Conservation (phyloP, 192 early-diverging fungal species). For the Backusella parvicylindrica region DNA sequence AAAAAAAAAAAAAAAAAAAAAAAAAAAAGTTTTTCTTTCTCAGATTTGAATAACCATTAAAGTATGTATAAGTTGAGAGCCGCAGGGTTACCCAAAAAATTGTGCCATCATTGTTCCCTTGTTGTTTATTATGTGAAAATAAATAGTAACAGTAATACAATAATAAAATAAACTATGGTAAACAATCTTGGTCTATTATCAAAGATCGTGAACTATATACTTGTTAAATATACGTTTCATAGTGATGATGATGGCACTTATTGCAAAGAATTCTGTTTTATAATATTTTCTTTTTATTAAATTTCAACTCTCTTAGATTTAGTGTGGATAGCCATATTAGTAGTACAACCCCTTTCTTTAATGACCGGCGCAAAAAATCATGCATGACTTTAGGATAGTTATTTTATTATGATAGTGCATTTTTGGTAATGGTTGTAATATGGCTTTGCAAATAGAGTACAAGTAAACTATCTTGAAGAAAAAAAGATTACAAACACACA, state of each 20-base stretch:
- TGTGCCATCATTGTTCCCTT: not conserved
- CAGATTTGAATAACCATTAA: not conserved
- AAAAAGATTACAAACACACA: not conserved
- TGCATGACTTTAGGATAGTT: not conserved
- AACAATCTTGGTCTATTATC: not conserved
- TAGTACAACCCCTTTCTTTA: conserved; percentile 2
- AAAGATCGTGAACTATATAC: not conserved
- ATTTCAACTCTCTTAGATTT: not conserved
- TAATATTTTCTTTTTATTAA: not conserved
- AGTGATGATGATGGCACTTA: not conserved
- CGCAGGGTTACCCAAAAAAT: not conserved
- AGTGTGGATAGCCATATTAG: not conserved
- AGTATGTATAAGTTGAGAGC: not conserved
- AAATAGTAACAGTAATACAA: not conserved
- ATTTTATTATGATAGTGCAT: not conserved
- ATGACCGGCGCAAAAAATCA: not conserved
- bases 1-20: no score
- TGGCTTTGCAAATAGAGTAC: not conserved
- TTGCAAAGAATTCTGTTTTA: not conserved
- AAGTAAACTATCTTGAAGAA: not conserved
- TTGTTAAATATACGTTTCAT: not conserved
- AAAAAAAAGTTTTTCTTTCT: not conserved
- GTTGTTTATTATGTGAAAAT: not conserved
- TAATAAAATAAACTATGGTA: not conserved
- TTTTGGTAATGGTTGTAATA: not conserved